These are phyloP conservation scores for Sclerotinia minor DNA, from an alignment of 2,329 filamentous ascomycete species.

Conservation along the genomic window DNA sequence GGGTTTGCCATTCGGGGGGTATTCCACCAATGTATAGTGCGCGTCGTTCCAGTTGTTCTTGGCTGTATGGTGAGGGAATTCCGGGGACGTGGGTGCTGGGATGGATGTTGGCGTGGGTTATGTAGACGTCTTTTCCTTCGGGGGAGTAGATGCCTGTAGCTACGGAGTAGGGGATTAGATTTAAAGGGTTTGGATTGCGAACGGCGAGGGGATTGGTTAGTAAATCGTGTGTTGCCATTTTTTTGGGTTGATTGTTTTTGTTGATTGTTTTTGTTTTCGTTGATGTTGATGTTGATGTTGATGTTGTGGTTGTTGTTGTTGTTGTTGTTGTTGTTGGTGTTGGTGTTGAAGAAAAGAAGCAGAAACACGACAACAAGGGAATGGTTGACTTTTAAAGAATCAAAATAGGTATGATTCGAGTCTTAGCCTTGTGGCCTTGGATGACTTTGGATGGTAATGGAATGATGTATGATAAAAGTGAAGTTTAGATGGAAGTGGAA, in stretches of 20 bases:
- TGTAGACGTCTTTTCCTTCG: constrained; percentile 27
- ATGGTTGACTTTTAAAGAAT: not conserved
- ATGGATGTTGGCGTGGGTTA: constrained; percentile 25
- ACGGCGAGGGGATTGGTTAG: not conserved
- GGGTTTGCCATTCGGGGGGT: constrained; percentile 24
- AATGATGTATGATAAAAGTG: not conserved
- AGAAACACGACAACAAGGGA: not conserved
- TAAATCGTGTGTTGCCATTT: constrained; percentile 4
- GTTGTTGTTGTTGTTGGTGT: not conserved
- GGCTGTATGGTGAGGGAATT: constrained; percentile 30
- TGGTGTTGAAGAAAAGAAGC: not conserved
- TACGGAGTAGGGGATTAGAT: constrained; percentile 6
- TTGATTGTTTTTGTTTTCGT: not conserved
- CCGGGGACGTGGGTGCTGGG: constrained; percentile 27
- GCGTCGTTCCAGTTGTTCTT: constrained; percentile 29
- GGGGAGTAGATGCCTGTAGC: not conserved
- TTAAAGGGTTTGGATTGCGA: constrained; percentile 11
- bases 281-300: no score
- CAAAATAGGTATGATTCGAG: not conserved
- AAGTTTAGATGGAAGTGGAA: not conserved
- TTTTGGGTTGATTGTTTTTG: not conserved
- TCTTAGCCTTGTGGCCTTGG: not conserved
- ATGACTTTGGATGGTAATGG: not conserved
- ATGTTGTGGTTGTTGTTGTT: not conserved
- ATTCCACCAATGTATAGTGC: constrained; percentile 34